Percentiles rank a stretch among this genome's conserved stretches.
phyloP scores from a whole-genome alignment of 495 filamentous ascomycete species.

The Aspergillus indologenus region DNA sequence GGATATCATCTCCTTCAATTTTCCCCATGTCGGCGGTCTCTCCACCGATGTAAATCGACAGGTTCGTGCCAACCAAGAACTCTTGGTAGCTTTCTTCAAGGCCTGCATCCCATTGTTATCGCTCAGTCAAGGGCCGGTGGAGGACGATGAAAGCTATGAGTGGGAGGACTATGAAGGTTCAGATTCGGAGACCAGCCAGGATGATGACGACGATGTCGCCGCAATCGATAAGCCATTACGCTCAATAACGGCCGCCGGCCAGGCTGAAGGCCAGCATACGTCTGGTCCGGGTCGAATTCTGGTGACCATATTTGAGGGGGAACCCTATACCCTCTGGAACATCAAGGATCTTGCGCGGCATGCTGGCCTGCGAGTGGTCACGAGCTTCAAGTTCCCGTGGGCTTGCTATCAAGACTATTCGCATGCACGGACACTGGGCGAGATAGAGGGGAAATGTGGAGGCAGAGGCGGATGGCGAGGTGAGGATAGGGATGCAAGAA shows the following conservation, averaged over 20 bases:
- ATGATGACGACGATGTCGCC: constrained; percentile 13
- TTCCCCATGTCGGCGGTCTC: constrained; percentile 91
- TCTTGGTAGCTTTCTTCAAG: constrained; percentile 80
- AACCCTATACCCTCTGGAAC: constrained; percentile 95
- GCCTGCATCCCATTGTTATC: constrained; percentile 51
- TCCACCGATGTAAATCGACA: constrained; percentile 92
- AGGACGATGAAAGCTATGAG: constrained; percentile 26
- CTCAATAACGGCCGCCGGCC: not conserved
- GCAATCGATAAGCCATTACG: constrained; percentile 12
- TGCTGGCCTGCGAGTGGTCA: constrained; percentile 67
- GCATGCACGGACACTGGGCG: constrained; percentile 84
- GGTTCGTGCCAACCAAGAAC: constrained; percentile 86
- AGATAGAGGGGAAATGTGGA: constrained; percentile 57
- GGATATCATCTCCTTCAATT: constrained; percentile 88
- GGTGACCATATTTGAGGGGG: constrained; percentile 85
- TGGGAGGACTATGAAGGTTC: constrained; percentile 14
- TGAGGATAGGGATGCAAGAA: constrained; percentile 70
- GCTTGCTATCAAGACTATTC: constrained; percentile 77
- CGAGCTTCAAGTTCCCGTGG: constrained; percentile 75
- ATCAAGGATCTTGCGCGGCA: constrained; percentile 80
- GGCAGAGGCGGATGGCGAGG: constrained; percentile 69
- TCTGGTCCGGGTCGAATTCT: constrained; percentile 62
- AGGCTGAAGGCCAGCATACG: constrained; percentile 18
- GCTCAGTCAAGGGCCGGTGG: constrained; percentile 29
- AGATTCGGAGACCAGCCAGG: constrained; percentile 18